A percentile compares a stretch with the other conserved stretches of the same genome.
These are phyloP conservation scores for Aspergillus sp. DNA, from an alignment of 2,329 filamentous ascomycete species.

Conservation along the genomic window DNA sequence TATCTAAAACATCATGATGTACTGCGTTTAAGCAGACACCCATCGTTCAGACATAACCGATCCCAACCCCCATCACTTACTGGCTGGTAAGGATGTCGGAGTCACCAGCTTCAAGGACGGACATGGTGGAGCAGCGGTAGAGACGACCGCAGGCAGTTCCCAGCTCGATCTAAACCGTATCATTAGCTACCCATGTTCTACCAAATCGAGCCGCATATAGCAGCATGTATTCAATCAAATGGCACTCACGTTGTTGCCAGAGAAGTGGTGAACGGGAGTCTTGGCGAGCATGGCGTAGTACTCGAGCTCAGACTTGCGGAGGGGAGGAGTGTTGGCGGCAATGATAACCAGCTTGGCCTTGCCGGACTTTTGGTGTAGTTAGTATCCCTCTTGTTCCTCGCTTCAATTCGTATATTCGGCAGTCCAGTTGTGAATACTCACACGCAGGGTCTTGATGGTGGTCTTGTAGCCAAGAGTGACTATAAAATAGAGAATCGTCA, in stretches of 20 bases:
- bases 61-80: constrained; percentile 21
- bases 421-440: constrained; percentile 11
- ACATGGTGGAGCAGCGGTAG: constrained; percentile 97
- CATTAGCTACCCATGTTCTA: constrained; percentile 54
- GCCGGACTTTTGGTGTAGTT: constrained; percentile 56
- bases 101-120: constrained; percentile 95
- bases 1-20: constrained; percentile 23
- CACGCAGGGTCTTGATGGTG: constrained; percentile 82
- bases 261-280: constrained; percentile 96
- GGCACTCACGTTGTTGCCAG: constrained; percentile 93
- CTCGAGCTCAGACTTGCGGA: constrained; percentile 96
- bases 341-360: constrained; percentile 99
- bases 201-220: constrained; percentile 9
- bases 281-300: constrained; percentile 91
- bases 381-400: background rate
- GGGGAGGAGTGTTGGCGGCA: constrained; percentile 91
- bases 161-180: constrained; percentile 77
- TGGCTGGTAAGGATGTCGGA: constrained; percentile 80
- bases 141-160: constrained; percentile 98
- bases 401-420: background rate
- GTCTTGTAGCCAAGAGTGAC: constrained; percentile 90
- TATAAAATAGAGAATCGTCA: constrained; percentile 24
- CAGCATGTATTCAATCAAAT: background rate
- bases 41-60: constrained; percentile 24
- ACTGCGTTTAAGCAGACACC: constrained; percentile 12